Percentiles rank a stretch among this genome's conserved stretches.
Evolutionary conservation across 2,329 filamentous ascomycete species (phyloP).

Genomic region (Acrocalymma vagum): DNA sequence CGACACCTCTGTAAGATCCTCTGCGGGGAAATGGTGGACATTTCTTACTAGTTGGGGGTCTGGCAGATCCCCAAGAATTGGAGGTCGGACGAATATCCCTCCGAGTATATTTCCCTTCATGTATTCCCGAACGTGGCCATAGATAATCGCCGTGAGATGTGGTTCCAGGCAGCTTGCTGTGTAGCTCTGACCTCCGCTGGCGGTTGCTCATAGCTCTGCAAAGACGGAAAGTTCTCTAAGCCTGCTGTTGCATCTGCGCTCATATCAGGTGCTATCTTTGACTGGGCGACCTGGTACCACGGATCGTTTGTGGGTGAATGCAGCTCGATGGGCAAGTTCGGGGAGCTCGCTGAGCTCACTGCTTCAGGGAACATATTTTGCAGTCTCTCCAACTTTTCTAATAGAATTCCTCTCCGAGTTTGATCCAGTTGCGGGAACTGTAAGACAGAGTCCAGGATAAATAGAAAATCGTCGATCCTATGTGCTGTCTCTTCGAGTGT

Average conservation of each 20-base stretch:
- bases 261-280: constrained; percentile 34
- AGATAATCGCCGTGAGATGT: constrained; percentile 40
- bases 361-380: constrained; percentile 46
- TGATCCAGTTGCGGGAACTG: constrained; percentile 58
- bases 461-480: constrained; percentile 63
- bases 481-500: constrained; percentile 56
- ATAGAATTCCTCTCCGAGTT: constrained; percentile 55
- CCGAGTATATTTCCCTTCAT: no score
- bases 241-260: constrained; percentile 17
- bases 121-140: constrained; percentile 27
- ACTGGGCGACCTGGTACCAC: constrained; percentile 45
- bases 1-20: no score
- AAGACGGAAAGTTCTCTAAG: constrained; percentile 28
- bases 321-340: constrained; percentile 38
- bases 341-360: constrained; percentile 39
- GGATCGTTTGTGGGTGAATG: constrained; percentile 39
- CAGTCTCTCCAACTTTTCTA: constrained; percentile 51
- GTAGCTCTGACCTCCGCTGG: constrained; percentile 22
- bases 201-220: constrained; percentile 15
- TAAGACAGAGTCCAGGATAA: constrained; percentile 61
- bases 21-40: no score
- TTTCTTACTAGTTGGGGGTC: no score
- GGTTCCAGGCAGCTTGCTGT: constrained; percentile 41
- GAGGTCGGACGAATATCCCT: background rate
- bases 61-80: background rate